phyloP scores from a whole-genome alignment of 306 rosid species.

The Sicyos edulis region DNA sequence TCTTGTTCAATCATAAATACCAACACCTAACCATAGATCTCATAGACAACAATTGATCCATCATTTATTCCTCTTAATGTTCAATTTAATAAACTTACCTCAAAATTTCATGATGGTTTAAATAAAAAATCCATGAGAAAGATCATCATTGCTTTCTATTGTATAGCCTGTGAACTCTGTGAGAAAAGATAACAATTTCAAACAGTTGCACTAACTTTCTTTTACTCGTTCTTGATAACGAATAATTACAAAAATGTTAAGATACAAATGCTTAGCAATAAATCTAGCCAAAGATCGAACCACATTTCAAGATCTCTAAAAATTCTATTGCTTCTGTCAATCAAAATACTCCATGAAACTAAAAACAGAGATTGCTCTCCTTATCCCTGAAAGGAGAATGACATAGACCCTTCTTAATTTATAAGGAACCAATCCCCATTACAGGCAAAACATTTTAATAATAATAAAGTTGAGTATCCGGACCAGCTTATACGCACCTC shows the following conservation, averaged over 20 bases:
- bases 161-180: background rate
- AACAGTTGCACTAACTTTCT: background rate
- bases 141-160: background rate
- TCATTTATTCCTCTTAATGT: background rate
- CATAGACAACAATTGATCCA: background rate
- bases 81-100: background rate
- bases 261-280: background rate
- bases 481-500: too few relatives aligned
- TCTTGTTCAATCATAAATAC: background rate
- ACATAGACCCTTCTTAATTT: background rate
- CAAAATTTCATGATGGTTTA: background rate
- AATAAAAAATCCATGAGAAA: background rate
- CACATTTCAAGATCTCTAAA: background rate
- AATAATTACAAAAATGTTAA: background rate
- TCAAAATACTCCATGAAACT: background rate
- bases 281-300: background rate
- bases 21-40: background rate
- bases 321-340: background rate
- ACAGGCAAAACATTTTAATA: background rate
- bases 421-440: background rate
- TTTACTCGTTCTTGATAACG: too few relatives aligned
- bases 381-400: background rate
- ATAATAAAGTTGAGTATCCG: too few relatives aligned
- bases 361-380: background rate
- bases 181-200: background rate